Conservation (phyloP, 306 rosid genomes). For the Crataegus laevigata region DNA sequence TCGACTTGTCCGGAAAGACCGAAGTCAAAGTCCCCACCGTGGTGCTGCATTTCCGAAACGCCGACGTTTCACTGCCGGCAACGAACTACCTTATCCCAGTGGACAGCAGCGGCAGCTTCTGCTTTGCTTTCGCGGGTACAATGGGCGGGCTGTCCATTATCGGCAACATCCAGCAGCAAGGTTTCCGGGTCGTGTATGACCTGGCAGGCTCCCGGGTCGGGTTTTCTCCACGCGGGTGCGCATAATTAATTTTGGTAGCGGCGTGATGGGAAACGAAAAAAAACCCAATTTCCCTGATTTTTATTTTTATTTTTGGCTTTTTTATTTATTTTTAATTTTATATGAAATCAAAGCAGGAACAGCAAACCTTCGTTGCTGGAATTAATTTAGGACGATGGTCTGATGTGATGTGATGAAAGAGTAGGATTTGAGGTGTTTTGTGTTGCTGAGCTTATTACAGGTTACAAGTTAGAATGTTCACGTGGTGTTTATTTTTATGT, state of each 20-base stretch:
- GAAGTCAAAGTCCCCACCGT: slow-evolving; percentile 87
- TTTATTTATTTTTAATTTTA: not conserved
- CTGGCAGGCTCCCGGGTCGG: slow-evolving; percentile 75
- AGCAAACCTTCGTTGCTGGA: not conserved
- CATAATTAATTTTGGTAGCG: slow-evolving; percentile 9
- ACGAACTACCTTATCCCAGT: slow-evolving; percentile 80
- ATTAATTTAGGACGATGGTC: not conserved
- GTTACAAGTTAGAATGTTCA: not conserved
- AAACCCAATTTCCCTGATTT: not conserved
- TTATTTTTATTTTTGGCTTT: not conserved
- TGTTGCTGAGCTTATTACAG: not conserved
- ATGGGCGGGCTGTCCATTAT: slow-evolving; percentile 75
- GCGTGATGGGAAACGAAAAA: not conserved
- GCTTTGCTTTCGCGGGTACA: slow-evolving; percentile 94
- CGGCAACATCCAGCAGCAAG: slow-evolving; percentile 96
- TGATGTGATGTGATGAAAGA: not conserved
- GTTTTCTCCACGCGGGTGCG: slow-evolving; percentile 77
- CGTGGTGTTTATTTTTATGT: not conserved
- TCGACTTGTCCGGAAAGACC: slow-evolving; percentile 60
- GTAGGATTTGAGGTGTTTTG: not conserved
- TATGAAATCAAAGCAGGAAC: not conserved
- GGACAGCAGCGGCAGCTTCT: slow-evolving; percentile 68
- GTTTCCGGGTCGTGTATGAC: slow-evolving; percentile 76
- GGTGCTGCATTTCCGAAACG: slow-evolving; percentile 72
- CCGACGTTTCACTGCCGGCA: slow-evolving; percentile 75